Percentiles rank a stretch among this genome's conserved stretches.
Conservation (phyloP, 2,329 filamentous ascomycete genomes). For the Aspergillus fijiensis region DNA sequence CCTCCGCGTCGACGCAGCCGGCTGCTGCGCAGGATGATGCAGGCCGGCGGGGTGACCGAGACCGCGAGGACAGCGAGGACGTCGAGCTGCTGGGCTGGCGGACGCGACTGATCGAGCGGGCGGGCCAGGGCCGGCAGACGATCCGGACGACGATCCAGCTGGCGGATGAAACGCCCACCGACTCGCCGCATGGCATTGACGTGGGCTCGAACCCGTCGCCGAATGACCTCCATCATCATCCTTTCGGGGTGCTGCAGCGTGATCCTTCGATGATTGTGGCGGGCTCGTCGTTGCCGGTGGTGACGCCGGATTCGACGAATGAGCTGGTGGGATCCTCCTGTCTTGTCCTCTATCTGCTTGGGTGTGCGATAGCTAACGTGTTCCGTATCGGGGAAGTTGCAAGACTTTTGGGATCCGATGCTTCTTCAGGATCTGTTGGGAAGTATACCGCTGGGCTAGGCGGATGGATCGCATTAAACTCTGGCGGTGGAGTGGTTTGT, state of each 20-base stretch:
- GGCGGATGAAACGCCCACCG: background rate
- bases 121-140: background rate
- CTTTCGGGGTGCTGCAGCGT: background rate
- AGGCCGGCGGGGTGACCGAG: background rate
- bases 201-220: background rate
- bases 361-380: background rate
- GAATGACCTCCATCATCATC: background rate
- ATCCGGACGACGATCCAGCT: slow-evolving; percentile 1
- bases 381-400: background rate
- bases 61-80: slow-evolving; percentile 1
- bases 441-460: background rate
- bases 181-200: background rate
- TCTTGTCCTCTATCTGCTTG: background rate
- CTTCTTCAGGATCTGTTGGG: slow-evolving; percentile 2
- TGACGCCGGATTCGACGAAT: slow-evolving; percentile 2
- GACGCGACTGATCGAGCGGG: slow-evolving; percentile 1
- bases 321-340: background rate
- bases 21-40: background rate
- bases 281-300: background rate
- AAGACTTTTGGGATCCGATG: slow-evolving; percentile 7
- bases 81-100: slow-evolving; percentile 4
- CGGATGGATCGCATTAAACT: background rate
- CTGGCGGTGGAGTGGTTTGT: background rate
- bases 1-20: background rate
- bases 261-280: background rate